Evolutionary conservation across 2,329 filamentous ascomycete species (phyloP).

Genomic region (Didymella lethalis): DNA sequence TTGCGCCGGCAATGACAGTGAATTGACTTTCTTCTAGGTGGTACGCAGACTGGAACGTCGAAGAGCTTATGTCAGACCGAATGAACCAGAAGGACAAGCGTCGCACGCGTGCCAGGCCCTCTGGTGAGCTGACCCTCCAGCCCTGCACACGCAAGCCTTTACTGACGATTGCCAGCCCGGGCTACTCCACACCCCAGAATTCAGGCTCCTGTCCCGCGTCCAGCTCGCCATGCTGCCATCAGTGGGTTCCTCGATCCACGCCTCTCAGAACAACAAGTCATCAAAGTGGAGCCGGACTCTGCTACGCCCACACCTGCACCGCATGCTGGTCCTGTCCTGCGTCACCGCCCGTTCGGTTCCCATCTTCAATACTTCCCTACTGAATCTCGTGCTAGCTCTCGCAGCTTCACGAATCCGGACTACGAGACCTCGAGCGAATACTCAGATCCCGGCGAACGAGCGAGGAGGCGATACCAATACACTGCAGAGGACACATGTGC

Average conservation of each 20-base stretch:
- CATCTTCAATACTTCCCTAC: conserved; percentile 51
- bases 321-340: conserved; percentile 40
- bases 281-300: conserved; percentile 45
- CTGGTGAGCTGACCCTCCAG: conserved; percentile 35
- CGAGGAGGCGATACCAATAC: conserved; percentile 34
- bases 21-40: conserved; percentile 57
- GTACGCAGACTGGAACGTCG: conserved; percentile 76
- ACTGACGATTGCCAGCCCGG: conserved; percentile 41
- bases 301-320: conserved; percentile 41
- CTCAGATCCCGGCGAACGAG: conserved; percentile 44
- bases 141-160: neutral
- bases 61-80: conserved; percentile 77
- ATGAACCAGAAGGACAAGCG: conserved; percentile 79
- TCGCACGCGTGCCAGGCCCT: conserved; percentile 54
- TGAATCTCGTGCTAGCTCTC: conserved; percentile 47
- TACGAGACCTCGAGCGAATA: conserved; percentile 51
- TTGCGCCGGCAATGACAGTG: neutral
- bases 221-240: conserved; percentile 31
- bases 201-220: conserved; percentile 32
- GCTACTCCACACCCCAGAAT: conserved; percentile 32
- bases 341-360: conserved; percentile 45
- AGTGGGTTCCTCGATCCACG: conserved; percentile 47
- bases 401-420: conserved; percentile 48
- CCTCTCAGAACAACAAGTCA: conserved; percentile 46
- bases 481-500: conserved; percentile 40